A percentile compares a stretch with the other conserved stretches of the same genome.
Conservation (phyloP, 805 yeast genomes). For the Hanseniaspora jakobsenii region DNA sequence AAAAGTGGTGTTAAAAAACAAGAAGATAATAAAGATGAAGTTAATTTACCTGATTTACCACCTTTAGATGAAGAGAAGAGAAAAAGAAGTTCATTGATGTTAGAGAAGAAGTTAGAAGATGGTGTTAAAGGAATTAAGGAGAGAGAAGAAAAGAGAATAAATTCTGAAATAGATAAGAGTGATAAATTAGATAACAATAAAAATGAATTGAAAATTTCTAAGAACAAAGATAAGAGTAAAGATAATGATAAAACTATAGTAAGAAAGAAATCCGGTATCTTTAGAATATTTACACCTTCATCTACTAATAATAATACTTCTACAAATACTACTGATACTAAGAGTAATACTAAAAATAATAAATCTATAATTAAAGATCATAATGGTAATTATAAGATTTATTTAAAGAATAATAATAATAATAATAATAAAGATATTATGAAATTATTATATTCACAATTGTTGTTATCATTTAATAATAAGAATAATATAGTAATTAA, state of each 20-base stretch:
- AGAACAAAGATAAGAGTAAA: conserved; percentile 17
- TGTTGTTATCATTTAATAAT: too few relatives aligned
- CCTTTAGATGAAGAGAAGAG: conserved; percentile 20
- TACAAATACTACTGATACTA: too few relatives aligned
- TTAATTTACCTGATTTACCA: conserved; percentile 25
- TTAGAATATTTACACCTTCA: conserved; percentile 14
- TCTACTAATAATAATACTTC: too few relatives aligned
- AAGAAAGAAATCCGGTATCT: conserved; percentile 16
- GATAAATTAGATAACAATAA: conserved; percentile 14
- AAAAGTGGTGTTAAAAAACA: neutral
- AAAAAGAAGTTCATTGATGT: conserved; percentile 3
- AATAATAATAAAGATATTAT: too few relatives aligned
- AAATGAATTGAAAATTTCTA: conserved; percentile 2
- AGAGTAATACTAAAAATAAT: too few relatives aligned
- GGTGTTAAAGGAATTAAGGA: conserved; percentile 16
- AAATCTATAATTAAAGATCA: too few relatives aligned
- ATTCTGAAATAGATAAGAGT: conserved; percentile 29
- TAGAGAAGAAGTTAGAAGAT: conserved; percentile 16
- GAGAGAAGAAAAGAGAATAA: conserved; percentile 17
- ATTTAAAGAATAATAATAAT: too few relatives aligned
- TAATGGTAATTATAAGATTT: neutral
- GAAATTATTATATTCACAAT: too few relatives aligned
- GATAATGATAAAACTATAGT: conserved; percentile 16
- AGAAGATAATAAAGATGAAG: conserved; percentile 13
- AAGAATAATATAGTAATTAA: too few relatives aligned